These are phyloP conservation scores for Cladosporium sp. DNA, from an alignment of 2,329 filamentous ascomycete species.

Conservation along the genomic window DNA sequence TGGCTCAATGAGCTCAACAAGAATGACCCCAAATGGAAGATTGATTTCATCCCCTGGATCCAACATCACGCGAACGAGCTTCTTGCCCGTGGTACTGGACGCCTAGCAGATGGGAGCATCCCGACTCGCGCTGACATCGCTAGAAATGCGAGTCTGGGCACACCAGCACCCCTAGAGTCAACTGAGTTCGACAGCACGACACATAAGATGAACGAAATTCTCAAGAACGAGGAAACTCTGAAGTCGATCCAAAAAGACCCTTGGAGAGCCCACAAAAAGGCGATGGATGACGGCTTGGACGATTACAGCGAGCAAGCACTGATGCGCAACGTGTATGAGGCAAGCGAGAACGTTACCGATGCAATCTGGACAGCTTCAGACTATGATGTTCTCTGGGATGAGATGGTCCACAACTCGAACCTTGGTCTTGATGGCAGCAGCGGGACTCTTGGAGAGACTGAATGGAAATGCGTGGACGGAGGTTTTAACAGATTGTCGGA, in stretches of 20 bases:
- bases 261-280: constrained; percentile 10
- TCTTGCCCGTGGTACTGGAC: constrained; percentile 40
- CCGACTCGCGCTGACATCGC: constrained; percentile 47
- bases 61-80: constrained; percentile 53
- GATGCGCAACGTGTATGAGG: constrained; percentile 11
- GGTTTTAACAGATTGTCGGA: constrained; percentile 53
- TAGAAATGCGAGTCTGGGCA: constrained; percentile 31
- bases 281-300: constrained; percentile 9
- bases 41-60: constrained; percentile 59
- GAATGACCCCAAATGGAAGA: constrained; percentile 40
- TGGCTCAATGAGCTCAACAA: constrained; percentile 56
- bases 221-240: constrained; percentile 11
- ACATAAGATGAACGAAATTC: constrained; percentile 9
- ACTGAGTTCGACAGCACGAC: constrained; percentile 13
- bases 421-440: constrained; percentile 10
- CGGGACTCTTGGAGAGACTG: constrained; percentile 12
- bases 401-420: constrained; percentile 13
- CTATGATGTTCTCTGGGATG: constrained; percentile 15
- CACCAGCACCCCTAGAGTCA: neutral
- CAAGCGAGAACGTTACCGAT: constrained; percentile 14
- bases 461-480: constrained; percentile 46
- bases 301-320: constrained; percentile 12
- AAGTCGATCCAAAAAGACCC: constrained; percentile 11
- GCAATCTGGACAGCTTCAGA: constrained; percentile 12
- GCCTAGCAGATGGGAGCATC: constrained; percentile 46